These are phyloP conservation scores for Malassezia vespertilionis DNA, from an alignment of 1,284 basidiomycete genomes.

Conservation along the genomic window DNA sequence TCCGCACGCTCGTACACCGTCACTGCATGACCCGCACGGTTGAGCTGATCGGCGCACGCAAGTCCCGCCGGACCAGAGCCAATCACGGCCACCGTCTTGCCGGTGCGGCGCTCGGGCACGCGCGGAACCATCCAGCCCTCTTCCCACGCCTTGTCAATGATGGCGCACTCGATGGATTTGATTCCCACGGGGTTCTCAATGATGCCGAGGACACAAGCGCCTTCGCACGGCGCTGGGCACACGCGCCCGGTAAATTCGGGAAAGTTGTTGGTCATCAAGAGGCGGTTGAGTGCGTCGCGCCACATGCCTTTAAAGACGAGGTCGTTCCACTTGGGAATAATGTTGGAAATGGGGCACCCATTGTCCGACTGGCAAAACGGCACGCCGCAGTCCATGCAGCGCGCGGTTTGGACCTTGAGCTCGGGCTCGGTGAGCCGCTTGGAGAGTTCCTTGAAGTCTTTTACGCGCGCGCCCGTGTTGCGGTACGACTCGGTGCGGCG, in stretches of 20 bases:
- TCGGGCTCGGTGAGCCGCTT: constrained; percentile 37
- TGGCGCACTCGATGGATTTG: constrained; percentile 42
- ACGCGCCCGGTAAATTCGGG: constrained; percentile 44
- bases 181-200: constrained; percentile 43
- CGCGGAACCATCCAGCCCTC: constrained; percentile 41
- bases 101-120: constrained; percentile 36
- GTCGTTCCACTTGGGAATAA: constrained; percentile 46
- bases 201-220: constrained; percentile 42
- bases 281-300: constrained; percentile 40
- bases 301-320: constrained; percentile 46
- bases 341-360: constrained; percentile 44
- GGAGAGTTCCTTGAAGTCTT: constrained; percentile 44
- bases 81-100: constrained; percentile 42
- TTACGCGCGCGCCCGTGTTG: constrained; percentile 33
- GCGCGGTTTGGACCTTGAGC: constrained; percentile 45
- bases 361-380: constrained; percentile 45
- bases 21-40: constrained; percentile 43
- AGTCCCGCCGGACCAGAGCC: constrained; percentile 44
- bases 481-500: constrained; percentile 44
- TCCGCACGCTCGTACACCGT: constrained; percentile 45
- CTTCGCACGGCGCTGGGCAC: constrained; percentile 45
- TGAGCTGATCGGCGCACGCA: constrained; percentile 40
- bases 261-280: constrained; percentile 47
- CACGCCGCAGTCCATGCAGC: constrained; percentile 47
- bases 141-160: constrained; percentile 45